These are phyloP conservation scores for Aspergillus terreus DNA, from an alignment of 2,329 filamentous ascomycete genomes.

Conservation along the genomic window DNA sequence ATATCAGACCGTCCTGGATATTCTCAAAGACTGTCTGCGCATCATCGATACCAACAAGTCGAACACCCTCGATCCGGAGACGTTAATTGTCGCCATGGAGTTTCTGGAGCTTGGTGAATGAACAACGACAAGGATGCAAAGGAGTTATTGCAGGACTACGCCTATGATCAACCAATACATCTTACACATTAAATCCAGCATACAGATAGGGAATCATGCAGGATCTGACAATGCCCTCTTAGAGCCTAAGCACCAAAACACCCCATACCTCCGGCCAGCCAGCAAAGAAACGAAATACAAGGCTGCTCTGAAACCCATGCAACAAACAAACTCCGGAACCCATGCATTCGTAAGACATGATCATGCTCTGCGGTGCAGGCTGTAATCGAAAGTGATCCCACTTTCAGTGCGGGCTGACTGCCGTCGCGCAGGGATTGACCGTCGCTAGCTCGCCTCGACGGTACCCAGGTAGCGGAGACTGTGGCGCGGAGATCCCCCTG, in stretches of 20 bases:
- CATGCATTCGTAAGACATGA: constrained; percentile 37
- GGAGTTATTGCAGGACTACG: too few species aligned
- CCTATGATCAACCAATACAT: constrained; percentile 6
- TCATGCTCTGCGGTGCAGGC: constrained; percentile 15
- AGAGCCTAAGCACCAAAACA: constrained; percentile 17
- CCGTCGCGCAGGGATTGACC: background rate
- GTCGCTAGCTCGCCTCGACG: background rate
- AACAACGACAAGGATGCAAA: background rate
- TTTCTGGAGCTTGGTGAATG: constrained; percentile 16
- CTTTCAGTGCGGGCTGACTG: constrained; percentile 2
- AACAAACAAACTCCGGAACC: constrained; percentile 31
- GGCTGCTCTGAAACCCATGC: constrained; percentile 24
- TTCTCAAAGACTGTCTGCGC: constrained; percentile 31
- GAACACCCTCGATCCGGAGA: constrained; percentile 25
- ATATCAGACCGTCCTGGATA: constrained; percentile 34
- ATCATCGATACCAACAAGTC: constrained; percentile 21
- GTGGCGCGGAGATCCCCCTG: background rate
- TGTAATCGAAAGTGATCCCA: constrained; percentile 6
- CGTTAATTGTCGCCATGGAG: constrained; percentile 30
- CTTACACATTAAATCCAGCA: constrained; percentile 18
- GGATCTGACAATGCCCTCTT: background rate
- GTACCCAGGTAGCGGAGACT: background rate
- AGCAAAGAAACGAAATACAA: constrained; percentile 19
- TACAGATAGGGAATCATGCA: constrained; percentile 10
- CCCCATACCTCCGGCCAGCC: constrained; percentile 14